These are phyloP conservation scores for Rauvolfia tetraphylla DNA, from an alignment of 257 asterid genomes.

Conservation along the genomic window DNA sequence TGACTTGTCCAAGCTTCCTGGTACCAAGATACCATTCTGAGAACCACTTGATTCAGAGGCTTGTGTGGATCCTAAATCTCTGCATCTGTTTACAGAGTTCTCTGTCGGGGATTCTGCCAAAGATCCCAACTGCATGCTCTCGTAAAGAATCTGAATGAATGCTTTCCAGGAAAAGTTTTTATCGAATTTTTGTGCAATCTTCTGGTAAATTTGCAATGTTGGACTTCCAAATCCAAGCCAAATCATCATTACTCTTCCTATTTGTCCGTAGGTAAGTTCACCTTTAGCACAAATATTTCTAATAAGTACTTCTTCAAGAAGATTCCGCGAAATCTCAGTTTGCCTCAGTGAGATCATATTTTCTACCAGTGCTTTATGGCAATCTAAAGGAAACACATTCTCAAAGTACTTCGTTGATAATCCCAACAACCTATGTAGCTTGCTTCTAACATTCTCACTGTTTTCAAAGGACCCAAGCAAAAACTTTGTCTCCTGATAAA, in stretches of 20 bases:
- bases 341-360: slow-evolving; percentile 36
- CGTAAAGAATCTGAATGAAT: slow-evolving; percentile 28
- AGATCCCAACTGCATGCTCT: slow-evolving; percentile 1
- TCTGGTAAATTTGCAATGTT: slow-evolving; percentile 12
- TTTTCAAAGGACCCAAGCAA: slow-evolving; percentile 20
- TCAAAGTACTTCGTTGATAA: slow-evolving; percentile 27
- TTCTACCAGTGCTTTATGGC: slow-evolving; percentile 30
- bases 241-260: slow-evolving; percentile 41
- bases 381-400: slow-evolving; percentile 41
- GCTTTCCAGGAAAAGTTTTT: slow-evolving; percentile 33
- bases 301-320: slow-evolving; percentile 35
- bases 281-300: slow-evolving; percentile 5
- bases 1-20: not conserved
- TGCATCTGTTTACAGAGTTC: not conserved
- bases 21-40: not conserved
- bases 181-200: slow-evolving; percentile 17
- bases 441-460: slow-evolving; percentile 13
- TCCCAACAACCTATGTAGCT: slow-evolving; percentile 17
- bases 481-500: slow-evolving; percentile 33
- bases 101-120: not conserved
- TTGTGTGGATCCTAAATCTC: not conserved
- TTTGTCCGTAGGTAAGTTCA: slow-evolving; percentile 32
- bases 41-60: not conserved
- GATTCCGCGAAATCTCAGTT: slow-evolving; percentile 30
- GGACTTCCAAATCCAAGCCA: slow-evolving; percentile 42